Percentiles rank a stretch among this genome's conserved stretches.
These are phyloP conservation scores for Salix suchowensis DNA, from an alignment of 345 rosid genomes.

Conservation along the genomic window DNA sequence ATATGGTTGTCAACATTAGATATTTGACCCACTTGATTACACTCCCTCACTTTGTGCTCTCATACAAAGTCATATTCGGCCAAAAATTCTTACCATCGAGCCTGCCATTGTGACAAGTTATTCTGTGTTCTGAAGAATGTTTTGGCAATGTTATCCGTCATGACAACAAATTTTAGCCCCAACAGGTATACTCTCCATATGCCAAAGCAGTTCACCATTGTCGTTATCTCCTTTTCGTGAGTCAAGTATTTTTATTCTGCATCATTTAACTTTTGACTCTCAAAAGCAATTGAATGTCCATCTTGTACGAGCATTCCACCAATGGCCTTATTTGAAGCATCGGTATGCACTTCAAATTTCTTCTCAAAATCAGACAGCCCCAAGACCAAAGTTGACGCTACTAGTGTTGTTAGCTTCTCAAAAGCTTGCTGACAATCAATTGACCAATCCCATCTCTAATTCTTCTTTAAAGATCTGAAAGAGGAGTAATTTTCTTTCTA, in stretches of 20 bases:
- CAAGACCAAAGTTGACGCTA: not conserved
- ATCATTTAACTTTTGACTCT: too few relatives aligned
- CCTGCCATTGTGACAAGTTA: not conserved
- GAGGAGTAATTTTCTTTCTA: not conserved
- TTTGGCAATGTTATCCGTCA: not conserved
- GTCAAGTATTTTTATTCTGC: not conserved
- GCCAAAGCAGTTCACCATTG: not conserved
- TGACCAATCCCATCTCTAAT: too few relatives aligned
- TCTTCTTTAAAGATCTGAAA: too few relatives aligned
- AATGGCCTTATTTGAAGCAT: too few relatives aligned
- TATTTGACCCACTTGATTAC: too few relatives aligned
- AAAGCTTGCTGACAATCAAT: not conserved
- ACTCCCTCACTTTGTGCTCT: too few relatives aligned
- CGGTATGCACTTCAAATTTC: too few relatives aligned
- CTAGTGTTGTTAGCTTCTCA: too few relatives aligned
- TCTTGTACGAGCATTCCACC: not conserved
- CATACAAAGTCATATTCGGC: too few relatives aligned
- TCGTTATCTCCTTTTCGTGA: fast-evolving
- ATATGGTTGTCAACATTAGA: too few relatives aligned
- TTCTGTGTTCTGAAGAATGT: not conserved
- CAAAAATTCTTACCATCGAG: too few relatives aligned
- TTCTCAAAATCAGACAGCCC: not conserved
- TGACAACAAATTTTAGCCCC: not conserved
- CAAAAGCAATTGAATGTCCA: fast-evolving
- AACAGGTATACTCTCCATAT: not conserved